Percentiles rank a stretch among this genome's conserved stretches.
phyloP scores from a whole-genome alignment of 768 basidiomycete species.

The Xerocomus potaroensis region DNA sequence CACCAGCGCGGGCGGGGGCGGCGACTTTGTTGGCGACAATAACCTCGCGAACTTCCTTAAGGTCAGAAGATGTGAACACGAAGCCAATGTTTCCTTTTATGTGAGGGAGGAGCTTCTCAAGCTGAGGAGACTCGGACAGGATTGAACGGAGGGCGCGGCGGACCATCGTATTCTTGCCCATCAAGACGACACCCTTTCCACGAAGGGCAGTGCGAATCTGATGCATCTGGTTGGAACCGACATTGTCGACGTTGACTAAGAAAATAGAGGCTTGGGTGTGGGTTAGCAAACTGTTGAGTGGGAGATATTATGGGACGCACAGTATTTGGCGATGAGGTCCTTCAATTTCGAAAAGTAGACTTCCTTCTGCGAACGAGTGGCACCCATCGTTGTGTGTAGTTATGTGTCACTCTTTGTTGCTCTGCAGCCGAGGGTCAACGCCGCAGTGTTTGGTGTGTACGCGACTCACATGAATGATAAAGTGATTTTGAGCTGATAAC shows the following conservation, averaged over 20 bases:
- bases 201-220: conserved; percentile 95
- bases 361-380: conserved; percentile 83
- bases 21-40: conserved; percentile 97
- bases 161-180: conserved; percentile 99
- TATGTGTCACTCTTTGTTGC: conserved; percentile 10
- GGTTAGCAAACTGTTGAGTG: neutral
- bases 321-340: conserved; percentile 85
- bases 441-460: too few relatives aligned
- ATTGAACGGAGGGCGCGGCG: conserved; percentile 94
- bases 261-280: conserved; percentile 84
- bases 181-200: conserved; percentile 93
- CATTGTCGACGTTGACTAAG: conserved; percentile 99
- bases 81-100: conserved; percentile 98
- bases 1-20: conserved; percentile 98
- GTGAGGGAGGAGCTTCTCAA: conserved; percentile 94
- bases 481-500: conserved; percentile 23
- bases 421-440: conserved; percentile 4
- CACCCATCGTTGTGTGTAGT: conserved; percentile 71
- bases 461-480: conserved; percentile 27
- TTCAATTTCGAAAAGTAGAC: conserved; percentile 91
- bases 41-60: conserved; percentile 91
- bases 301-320: conserved; percentile 46
- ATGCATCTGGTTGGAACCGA: conserved; percentile 99
- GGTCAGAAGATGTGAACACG: conserved; percentile 90
- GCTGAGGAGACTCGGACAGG: conserved; percentile 86